Percentiles rank a stretch among this genome's conserved stretches.
phyloP scores from a whole-genome alignment of 2,329 filamentous ascomycete genomes.

The Myriangium duriaei region DNA sequence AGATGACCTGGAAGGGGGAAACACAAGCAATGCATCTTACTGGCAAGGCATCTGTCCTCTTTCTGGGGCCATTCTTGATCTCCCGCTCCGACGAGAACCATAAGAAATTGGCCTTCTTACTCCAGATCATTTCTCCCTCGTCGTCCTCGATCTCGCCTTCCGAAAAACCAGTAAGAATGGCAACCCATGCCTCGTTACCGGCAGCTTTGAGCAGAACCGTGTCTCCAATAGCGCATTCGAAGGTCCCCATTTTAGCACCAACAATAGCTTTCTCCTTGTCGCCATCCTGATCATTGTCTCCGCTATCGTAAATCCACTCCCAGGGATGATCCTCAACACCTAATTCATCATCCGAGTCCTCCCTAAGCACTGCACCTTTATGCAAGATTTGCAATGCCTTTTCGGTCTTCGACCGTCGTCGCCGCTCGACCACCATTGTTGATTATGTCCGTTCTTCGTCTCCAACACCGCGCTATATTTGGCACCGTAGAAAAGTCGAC shows the following conservation, averaged over 20 bases:
- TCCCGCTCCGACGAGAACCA: conserved; percentile 94
- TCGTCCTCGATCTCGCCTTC: conserved; percentile 56
- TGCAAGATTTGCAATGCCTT: conserved; percentile 39
- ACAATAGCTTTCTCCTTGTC: conserved; percentile 40
- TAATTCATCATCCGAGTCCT: conserved; percentile 83
- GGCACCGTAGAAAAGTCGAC: no score
- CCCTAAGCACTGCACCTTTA: conserved; percentile 52
- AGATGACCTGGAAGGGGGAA: no score
- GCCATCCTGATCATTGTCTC: conserved; percentile 17
- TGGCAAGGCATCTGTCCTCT: conserved; percentile 59
- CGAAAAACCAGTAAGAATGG: conserved; percentile 71
- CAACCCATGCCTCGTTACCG: conserved; percentile 84
- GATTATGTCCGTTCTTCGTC: no score
- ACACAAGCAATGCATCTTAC: conserved; percentile 35
- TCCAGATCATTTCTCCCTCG: conserved; percentile 31
- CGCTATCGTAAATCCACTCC: conserved; percentile 46
- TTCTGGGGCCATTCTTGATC: conserved; percentile 71
- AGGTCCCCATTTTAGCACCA: conserved; percentile 70
- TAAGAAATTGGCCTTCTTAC: conserved; percentile 76
- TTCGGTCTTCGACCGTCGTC: conserved; percentile 30
- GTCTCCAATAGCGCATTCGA: conserved; percentile 72
- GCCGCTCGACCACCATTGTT: conserved; percentile 14
- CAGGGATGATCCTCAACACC: conserved; percentile 38
- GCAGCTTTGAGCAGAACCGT: conserved; percentile 78
- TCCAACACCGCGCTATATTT: no score